These are phyloP conservation scores for Comarum palustre DNA, from an alignment of 306 rosid genomes.

Conservation along the genomic window DNA sequence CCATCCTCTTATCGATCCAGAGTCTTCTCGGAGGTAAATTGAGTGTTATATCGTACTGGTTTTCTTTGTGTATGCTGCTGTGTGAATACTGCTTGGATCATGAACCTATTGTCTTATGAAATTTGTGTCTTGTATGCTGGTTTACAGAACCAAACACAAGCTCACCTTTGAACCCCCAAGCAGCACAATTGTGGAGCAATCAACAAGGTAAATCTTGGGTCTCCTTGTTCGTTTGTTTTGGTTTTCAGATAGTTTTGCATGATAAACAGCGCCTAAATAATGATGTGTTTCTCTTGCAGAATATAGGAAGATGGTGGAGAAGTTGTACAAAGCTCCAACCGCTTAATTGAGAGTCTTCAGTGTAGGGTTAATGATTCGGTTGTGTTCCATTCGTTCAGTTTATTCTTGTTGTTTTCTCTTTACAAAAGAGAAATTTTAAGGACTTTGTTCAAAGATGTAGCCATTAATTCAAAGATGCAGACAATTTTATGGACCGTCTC, in stretches of 20 bases:
- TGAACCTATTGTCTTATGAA: not conserved
- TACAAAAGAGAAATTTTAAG: slow-evolving; percentile 5
- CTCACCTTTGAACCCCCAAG: slow-evolving; percentile 90
- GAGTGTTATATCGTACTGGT: not conserved
- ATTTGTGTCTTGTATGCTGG: not conserved
- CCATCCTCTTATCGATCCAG: slow-evolving; percentile 69
- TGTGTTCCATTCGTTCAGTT: slow-evolving; percentile 21
- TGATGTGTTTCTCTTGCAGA: slow-evolving; percentile 40
- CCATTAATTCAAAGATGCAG: not conserved
- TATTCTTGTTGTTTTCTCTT: not conserved
- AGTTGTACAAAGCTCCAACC: slow-evolving; percentile 59
- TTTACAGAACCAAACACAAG: slow-evolving; percentile 76
- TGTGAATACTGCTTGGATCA: not conserved
- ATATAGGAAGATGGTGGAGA: slow-evolving; percentile 91
- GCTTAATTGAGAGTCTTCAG: slow-evolving; percentile 35
- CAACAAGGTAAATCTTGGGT: slow-evolving; percentile 65
- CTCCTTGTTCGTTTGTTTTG: not conserved
- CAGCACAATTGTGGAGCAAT: slow-evolving; percentile 89
- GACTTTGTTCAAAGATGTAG: not conserved
- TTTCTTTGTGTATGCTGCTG: not conserved
- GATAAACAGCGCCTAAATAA: slow-evolving; percentile 5
- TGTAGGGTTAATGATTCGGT: not conserved
- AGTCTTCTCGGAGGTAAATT: slow-evolving; percentile 84
- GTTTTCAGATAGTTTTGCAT: not conserved
- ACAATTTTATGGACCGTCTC: too few species aligned